Evolutionary conservation across 371 early-diverging fungal genomes (phyloP), one percentile per base, ranked within the genome.

Genomic region (Lichtheimia ornata): DNA sequence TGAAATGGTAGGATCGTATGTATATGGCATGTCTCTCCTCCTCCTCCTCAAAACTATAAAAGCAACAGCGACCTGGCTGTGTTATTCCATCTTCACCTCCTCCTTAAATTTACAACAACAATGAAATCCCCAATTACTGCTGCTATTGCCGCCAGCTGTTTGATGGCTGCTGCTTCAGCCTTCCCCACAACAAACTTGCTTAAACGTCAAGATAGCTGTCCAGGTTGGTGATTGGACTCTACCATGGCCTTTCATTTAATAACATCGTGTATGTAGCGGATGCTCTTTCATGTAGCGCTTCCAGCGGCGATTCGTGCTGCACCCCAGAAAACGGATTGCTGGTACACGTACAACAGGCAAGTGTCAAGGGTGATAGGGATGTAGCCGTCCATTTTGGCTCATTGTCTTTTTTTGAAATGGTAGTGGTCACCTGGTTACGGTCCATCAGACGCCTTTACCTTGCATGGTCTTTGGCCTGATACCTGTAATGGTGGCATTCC

Each of bases 381-480:
- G 12, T n/a, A 30, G 7, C n/a, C 1, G 17, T 11, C 13, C 44
- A 49, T 58, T 14, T 11, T 30, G 17, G 7, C 11, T 11, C 17
- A 35, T 43, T 5, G 22, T 18, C 27, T 28, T 25, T 6, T 40
- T 22, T 20, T 6, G 28, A 27, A 40, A 25, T 11, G 42, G 47
- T 13, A 65, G 62, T 67, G 68, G 68, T 5, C 63, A n/a, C 20
- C 51, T 15, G 64, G 54, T 27, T 67, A 61, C 40, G 68, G 68
- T 12, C 68, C 68, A n/a, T 42, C 50, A 0, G 54, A 45, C 18
- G 58, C 68, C 4, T 66, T 61, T 17, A 66, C 66, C 2, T 20
- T 66, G 57, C 92, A 92, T 62, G 94, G 94, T 9, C 72, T 93
- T 53, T 92, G 94, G 94, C 92, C 94, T 12, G 91, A 88, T 64